Base-by-base conservation (phyloP, 2,329 filamentous ascomycete species). In the Trichoderma sp. region DNA sequence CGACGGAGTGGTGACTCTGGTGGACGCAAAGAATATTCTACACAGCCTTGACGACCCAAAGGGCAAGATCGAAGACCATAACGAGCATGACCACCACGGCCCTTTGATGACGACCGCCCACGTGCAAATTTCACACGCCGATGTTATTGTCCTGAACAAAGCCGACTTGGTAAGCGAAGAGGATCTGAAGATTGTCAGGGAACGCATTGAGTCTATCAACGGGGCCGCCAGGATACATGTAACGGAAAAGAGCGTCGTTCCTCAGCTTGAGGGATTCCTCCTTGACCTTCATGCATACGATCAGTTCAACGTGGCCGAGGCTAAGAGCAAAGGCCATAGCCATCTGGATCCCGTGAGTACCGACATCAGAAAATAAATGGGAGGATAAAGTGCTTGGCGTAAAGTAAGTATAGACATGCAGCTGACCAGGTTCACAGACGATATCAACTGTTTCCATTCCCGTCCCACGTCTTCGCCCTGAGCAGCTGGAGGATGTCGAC, bases 131-230 rank as follows among this genome's bases (percentile, higher is more conserved):
- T 98, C 95, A 1, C 96, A 99, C 81, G 97, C 97, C 7, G 97
- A 99, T 84, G 95, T 98, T 9, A 90, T 99, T 62, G 91, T 99
- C 53, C 91, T 99, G 79, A 99, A 99, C 86, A 99, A 99, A 84
- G 89, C 92, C 3, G 97, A 99, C 81, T 87, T 98, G 4, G 95
- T 98, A 4, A 90, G 89, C 6, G 83, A 89, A 1, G 85, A 89
- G 7, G 91, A 98, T 80, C 88, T 98, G 1, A 84, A 90, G n/a
- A 84, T 82, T 0, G 94, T 98, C 8, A 89, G 88, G 77, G 87
- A 90, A 18, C 90, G 97, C 63, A 92, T 98, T 71, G 86, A 89
- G 73, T 93, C 94, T 6, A 98, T 99, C 83, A 99, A 99, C 82
- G 93, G 93, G 0, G 87, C 98, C 2, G 97, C 97, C 2, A 95